These are phyloP conservation scores for Iris pallida DNA, from an alignment of 116 monocot species.

Conservation along the genomic window DNA sequence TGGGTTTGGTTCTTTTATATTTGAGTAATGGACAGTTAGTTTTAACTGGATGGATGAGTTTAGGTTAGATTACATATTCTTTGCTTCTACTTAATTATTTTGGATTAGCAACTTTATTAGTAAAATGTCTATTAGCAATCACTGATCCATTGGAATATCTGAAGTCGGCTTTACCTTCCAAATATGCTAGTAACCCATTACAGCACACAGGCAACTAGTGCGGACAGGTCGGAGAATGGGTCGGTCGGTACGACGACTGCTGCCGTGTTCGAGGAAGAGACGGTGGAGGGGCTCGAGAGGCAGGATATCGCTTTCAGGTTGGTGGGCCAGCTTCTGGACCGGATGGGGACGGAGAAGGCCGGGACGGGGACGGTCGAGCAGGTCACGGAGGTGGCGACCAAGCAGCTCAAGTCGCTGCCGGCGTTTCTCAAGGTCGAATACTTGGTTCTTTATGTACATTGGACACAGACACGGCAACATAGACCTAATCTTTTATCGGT, in stretches of 20 bases:
- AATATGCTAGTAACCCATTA: no score
- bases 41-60: no score
- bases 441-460: neutral
- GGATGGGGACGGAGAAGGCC: constrained; percentile 21
- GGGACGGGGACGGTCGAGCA: constrained; percentile 32
- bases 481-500: no score
- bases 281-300: constrained; percentile 61
- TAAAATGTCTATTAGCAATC: no score
- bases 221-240: constrained; percentile 23
- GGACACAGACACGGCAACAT: no score
- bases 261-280: constrained; percentile 59
- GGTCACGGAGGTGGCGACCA: constrained; percentile 48
- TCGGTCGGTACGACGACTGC: constrained; percentile 17
- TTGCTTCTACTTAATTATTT: no score
- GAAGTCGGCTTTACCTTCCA: no score
- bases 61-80: no score
- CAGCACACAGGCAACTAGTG: constrained; percentile 30
- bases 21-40: no score
- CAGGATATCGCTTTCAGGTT: constrained; percentile 78
- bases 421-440: constrained; percentile 77
- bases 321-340: constrained; percentile 51
- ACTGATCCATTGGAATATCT: no score
- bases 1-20: no score
- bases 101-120: no score
- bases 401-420: constrained; percentile 72